Conservation (phyloP, 2,329 filamentous ascomycete genomes). For the Penicillium sp. region DNA sequence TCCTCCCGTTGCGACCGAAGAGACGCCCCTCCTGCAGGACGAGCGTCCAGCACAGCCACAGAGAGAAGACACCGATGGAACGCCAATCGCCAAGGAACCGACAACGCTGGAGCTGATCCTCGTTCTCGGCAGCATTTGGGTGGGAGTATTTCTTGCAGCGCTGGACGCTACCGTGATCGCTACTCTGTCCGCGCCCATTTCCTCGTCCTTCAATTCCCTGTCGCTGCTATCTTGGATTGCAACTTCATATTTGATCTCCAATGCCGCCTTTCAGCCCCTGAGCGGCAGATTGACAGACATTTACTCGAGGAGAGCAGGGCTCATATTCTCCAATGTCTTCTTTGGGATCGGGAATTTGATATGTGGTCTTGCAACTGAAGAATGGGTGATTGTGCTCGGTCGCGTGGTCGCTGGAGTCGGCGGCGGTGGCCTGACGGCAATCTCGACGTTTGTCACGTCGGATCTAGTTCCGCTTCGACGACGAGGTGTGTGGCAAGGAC, state of each 20-base stretch:
- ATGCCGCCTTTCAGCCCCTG: conserved; percentile 79
- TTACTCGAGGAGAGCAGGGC: conserved; percentile 71
- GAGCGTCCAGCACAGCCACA: conserved; percentile 1
- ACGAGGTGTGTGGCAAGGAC: conserved; percentile 74
- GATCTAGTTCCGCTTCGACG: conserved; percentile 51
- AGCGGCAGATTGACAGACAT: conserved; percentile 86
- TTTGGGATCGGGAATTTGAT: conserved; percentile 78
- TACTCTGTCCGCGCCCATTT: conserved; percentile 78
- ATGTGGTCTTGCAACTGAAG: conserved; percentile 67
- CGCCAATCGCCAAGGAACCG: conserved; percentile 40
- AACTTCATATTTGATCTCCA: conserved; percentile 81
- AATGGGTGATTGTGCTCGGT: conserved; percentile 69
- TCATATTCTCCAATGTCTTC: conserved; percentile 74
- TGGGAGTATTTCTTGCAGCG: conserved; percentile 55
- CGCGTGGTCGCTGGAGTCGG: conserved; percentile 78
- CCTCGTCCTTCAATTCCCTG: conserved; percentile 75
- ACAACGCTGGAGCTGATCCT: conserved; percentile 45
- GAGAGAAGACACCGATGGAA: conserved; percentile 13
- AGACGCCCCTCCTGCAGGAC: conserved; percentile 13
- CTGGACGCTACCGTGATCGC: conserved; percentile 78
- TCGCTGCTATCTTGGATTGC: conserved; percentile 83
- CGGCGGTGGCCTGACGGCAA: conserved; percentile 73
- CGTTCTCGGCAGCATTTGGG: conserved; percentile 50
- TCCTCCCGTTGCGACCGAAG: conserved; percentile 14
- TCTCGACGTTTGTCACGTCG: conserved; percentile 52